Evolutionary conservation across 202 grass and related monocot species (phyloP).

Genomic region (Hordeum pubiflorum): DNA sequence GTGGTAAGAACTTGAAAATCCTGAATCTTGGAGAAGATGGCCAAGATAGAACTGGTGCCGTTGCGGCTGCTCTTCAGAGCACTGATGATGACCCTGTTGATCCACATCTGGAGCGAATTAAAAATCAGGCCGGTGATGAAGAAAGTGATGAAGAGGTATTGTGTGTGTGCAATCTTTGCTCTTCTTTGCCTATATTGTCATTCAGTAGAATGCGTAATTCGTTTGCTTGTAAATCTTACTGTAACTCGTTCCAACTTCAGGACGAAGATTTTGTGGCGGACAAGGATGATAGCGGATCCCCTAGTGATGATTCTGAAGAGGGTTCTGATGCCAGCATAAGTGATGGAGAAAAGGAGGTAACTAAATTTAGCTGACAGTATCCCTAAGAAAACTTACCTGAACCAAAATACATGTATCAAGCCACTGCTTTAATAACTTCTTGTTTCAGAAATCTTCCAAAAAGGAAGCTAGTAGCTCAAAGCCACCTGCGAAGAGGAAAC

Average conservation of each 20-base stretch:
- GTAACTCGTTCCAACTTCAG: constrained; percentile 25
- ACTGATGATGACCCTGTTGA: constrained; percentile 51
- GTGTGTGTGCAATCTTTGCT: neutral
- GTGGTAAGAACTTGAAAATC: constrained; percentile 68
- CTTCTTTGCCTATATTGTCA: neutral
- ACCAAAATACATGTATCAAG: neutral
- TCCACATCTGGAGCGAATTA: constrained; percentile 56
- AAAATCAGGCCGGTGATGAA: constrained; percentile 49
- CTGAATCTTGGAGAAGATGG: constrained; percentile 62
- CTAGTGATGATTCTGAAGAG: constrained; percentile 65
- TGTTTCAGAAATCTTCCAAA: constrained; percentile 48
- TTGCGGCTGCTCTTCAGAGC: constrained; percentile 46
- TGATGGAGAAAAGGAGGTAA: constrained; percentile 56
- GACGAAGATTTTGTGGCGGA: constrained; percentile 84
- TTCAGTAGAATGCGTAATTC: neutral
- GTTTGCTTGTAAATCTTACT: neutral
- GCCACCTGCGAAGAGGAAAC: constrained; percentile 35
- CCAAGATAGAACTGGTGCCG: constrained; percentile 35
- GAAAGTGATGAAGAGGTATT: constrained; percentile 89
- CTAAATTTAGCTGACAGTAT: neutral
- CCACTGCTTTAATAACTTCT: neutral
- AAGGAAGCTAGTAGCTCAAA: constrained; percentile 51
- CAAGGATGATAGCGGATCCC: constrained; percentile 65
- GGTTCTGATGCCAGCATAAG: constrained; percentile 67
- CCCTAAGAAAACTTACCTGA: neutral